These are phyloP conservation scores for Malus fusca DNA, from an alignment of 306 rosid species.

Conservation along the genomic window DNA sequence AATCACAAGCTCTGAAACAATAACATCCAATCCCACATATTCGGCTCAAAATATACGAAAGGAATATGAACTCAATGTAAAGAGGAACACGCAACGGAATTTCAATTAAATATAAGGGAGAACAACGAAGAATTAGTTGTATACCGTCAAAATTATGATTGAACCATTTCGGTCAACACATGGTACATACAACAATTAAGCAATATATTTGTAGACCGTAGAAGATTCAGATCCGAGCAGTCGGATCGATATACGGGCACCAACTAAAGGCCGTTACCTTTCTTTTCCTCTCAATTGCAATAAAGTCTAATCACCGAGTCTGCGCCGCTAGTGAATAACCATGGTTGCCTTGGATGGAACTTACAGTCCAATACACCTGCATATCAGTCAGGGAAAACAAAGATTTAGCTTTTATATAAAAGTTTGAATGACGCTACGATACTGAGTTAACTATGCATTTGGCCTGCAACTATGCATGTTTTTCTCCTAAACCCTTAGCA, in stretches of 20 bases:
- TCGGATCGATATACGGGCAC: background rate
- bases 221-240: background rate
- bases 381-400: background rate
- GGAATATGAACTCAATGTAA: background rate
- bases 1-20: background rate
- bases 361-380: conserved; percentile 91
- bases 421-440: background rate
- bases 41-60: background rate
- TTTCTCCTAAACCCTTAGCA: background rate
- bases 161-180: background rate
- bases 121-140: background rate
- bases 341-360: conserved; percentile 91
- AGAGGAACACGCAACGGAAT: background rate
- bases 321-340: conserved; percentile 88
- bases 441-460: background rate
- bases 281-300: conserved; percentile 36
- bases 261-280: background rate
- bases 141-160: background rate
- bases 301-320: conserved; percentile 70
- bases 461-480: background rate
- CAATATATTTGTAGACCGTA: background rate
- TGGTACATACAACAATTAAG: background rate
- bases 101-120: background rate
- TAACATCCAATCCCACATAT: background rate
- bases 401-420: background rate